phyloP scores from a whole-genome alignment of 73 alveolate genomes.

The Paramecium octaurelia region DNA sequence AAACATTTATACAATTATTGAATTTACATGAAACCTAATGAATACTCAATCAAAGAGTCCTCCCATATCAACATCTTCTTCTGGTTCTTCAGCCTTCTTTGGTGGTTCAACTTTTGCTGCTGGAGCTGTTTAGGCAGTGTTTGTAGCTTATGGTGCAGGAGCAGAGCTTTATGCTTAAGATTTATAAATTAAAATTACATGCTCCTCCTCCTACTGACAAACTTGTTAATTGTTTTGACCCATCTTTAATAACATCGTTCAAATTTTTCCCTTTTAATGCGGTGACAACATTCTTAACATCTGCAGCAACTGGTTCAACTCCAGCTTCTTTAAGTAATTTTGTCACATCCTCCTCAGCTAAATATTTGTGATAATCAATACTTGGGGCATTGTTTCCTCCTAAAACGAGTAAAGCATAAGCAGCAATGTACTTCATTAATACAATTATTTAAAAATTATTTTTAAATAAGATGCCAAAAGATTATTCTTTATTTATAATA shows the following conservation, averaged over 20 bases:
- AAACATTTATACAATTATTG: background rate
- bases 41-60: constrained; percentile 85
- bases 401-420: constrained; percentile 32
- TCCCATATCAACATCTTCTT: constrained; percentile 91
- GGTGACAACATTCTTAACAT: background rate
- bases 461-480: background rate
- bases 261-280: constrained; percentile 9
- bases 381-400: constrained; percentile 46
- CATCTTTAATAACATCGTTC: constrained; percentile 4
- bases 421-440: constrained; percentile 44
- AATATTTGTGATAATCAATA: background rate
- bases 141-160: background rate
- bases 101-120: background rate
- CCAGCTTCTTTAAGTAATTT: background rate
- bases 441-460: constrained; percentile 20
- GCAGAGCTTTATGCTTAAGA: background rate
- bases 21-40: background rate
- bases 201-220: constrained; percentile 25
- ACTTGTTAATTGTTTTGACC: background rate
- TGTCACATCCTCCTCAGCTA: background rate
- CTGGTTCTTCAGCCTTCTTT: constrained; percentile 72
- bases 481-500: background rate
- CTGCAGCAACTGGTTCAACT: constrained; percentile 4
- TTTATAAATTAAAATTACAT: background rate
- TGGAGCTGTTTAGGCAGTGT: background rate